Conservation (phyloP, 1,284 basidiomycete species). For the Fomitopsis pinicola region DNA sequence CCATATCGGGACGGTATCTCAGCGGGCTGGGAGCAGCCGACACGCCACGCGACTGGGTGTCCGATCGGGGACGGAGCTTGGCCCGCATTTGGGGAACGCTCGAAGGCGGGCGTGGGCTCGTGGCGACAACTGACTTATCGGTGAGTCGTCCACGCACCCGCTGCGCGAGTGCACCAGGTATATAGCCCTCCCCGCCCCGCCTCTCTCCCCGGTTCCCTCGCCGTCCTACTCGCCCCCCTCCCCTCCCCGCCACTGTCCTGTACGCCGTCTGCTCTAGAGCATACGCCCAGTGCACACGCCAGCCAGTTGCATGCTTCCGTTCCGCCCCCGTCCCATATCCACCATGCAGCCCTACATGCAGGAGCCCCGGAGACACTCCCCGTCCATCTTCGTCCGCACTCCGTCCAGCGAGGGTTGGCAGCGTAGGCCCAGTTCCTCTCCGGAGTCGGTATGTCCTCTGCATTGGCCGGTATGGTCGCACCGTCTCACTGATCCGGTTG, state of each 20-base stretch:
- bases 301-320: constrained; percentile 4
- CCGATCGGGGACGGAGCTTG: constrained; percentile 1
- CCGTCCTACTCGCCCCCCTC: background rate
- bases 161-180: background rate
- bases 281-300: background rate
- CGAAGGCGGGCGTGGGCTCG: constrained; percentile 1
- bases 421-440: constrained; percentile 10
- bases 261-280: background rate
- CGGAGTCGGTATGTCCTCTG: constrained; percentile 13
- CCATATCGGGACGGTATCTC: background rate
- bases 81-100: background rate
- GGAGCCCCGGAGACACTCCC: constrained; percentile 4
- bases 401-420: constrained; percentile 10
- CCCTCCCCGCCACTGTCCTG: background rate
- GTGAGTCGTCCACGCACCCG: background rate
- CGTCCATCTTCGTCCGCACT: constrained; percentile 12
- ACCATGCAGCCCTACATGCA: constrained; percentile 5
- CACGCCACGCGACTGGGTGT: background rate
- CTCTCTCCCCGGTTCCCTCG: background rate
- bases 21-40: background rate
- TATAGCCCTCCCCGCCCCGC: background rate
- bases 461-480: background rate
- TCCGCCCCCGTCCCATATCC: constrained; percentile 4
- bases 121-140: background rate
- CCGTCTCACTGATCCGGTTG: constrained; percentile 6